These are phyloP conservation scores for Paratrimastix pyriformis DNA, from an alignment of 78 protist species.

Conservation along the genomic window DNA sequence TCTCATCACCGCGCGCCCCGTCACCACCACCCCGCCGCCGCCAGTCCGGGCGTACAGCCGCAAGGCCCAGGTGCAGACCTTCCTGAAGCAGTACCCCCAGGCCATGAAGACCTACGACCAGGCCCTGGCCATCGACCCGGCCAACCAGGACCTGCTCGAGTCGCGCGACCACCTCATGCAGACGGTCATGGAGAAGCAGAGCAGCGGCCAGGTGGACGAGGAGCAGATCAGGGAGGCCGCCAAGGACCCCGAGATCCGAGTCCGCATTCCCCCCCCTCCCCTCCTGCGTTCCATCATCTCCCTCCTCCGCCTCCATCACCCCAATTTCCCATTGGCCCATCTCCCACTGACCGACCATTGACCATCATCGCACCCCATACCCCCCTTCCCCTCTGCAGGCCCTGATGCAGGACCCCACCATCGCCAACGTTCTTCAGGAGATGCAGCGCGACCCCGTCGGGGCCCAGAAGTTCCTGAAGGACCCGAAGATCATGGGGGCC, in stretches of 20 bases:
- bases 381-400: too few relatives aligned
- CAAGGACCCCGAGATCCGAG: slow-evolving; percentile 5
- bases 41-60: slow-evolving; percentile 29
- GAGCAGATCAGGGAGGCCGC: not conserved
- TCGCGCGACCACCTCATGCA: not conserved
- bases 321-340: too few relatives aligned
- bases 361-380: too few relatives aligned
- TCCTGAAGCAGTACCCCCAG: slow-evolving; percentile 12
- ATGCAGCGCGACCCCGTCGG: too few relatives aligned
- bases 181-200: not conserved
- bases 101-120: not conserved
- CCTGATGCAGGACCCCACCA: not conserved
- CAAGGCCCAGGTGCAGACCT: slow-evolving; percentile 10
- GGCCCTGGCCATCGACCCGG: not conserved
- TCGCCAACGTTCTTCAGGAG: not conserved
- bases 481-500: too few relatives aligned
- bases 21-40: too few relatives aligned
- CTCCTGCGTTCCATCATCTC: too few relatives aligned
- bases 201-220: not conserved
- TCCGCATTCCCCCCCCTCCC: too few relatives aligned
- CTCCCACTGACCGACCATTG: too few relatives aligned
- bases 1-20: too few relatives aligned
- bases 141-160: not conserved
- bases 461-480: too few relatives aligned
- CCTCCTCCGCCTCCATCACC: too few relatives aligned